A percentile compares a stretch with the other conserved stretches of the same genome.
These are phyloP conservation scores for Coemansia pectinata DNA, from an alignment of 192 early-diverging fungal genomes.

Conservation along the genomic window DNA sequence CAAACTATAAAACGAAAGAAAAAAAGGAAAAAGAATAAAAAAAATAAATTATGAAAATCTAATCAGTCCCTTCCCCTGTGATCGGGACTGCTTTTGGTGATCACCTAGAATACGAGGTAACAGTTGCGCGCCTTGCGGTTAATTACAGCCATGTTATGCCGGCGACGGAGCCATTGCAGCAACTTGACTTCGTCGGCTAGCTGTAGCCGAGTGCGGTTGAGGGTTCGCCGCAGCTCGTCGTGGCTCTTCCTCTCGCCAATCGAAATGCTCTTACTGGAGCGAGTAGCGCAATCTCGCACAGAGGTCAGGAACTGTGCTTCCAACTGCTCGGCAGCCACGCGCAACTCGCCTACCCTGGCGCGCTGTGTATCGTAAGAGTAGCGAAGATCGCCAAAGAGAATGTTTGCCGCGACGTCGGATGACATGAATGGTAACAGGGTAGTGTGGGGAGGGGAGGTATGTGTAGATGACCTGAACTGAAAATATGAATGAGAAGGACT, in stretches of 20 bases:
- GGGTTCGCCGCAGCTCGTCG: constrained; percentile 27
- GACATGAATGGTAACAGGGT: constrained; percentile 22
- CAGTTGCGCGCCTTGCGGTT: constrained; percentile 33
- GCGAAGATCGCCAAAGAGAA: constrained; percentile 45
- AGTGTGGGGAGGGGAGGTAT: neutral
- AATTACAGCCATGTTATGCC: constrained; percentile 48
- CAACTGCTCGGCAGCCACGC: constrained; percentile 12
- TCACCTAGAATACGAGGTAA: constrained; percentile 26
- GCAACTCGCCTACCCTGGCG: constrained; percentile 27
- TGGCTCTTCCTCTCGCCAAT: constrained; percentile 29
- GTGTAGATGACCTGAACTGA: too few relatives aligned
- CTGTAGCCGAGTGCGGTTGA: constrained; percentile 33
- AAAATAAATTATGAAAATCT: neutral
- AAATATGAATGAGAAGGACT: neutral
- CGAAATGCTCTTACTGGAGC: constrained; percentile 35
- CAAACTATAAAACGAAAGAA: constrained; percentile 1
- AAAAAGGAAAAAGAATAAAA: neutral
- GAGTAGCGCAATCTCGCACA: constrained; percentile 41
- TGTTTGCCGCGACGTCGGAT: constrained; percentile 38
- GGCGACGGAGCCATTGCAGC: constrained; percentile 50
- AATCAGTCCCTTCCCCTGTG: neutral
- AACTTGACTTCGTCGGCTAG: constrained; percentile 49
- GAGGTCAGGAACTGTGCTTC: constrained; percentile 42
- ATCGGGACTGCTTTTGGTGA: constrained; percentile 1
- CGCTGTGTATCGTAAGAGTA: constrained; percentile 44